A percentile compares a stretch with the other conserved stretches of the same genome.
phyloP scores from a whole-genome alignment of 257 asterid genomes.

The Nicotiana attenuata region DNA sequence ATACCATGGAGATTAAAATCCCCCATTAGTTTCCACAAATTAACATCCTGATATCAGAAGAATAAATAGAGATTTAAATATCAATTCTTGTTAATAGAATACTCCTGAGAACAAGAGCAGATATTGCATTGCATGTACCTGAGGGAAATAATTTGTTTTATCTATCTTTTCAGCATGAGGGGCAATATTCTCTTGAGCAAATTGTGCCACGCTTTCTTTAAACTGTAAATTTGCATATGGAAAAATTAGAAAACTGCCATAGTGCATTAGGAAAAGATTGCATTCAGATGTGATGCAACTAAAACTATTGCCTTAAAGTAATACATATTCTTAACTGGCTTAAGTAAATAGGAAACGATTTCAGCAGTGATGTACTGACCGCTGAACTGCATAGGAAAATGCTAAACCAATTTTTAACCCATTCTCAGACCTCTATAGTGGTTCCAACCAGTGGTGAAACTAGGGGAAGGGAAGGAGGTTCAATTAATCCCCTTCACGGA shows the following conservation, averaged over 20 bases:
- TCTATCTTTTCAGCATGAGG: conserved; percentile 87
- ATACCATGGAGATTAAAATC: conserved; percentile 93
- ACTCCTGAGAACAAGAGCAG: background rate
- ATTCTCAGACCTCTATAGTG: background rate
- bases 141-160: conserved; percentile 73
- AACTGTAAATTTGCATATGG: conserved; percentile 40
- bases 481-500: no score
- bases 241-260: background rate
- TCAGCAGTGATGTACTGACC: background rate
- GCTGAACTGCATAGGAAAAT: no score
- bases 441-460: background rate
- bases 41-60: conserved; percentile 54
- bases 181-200: conserved; percentile 89
- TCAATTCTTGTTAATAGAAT: background rate
- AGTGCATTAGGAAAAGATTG: background rate
- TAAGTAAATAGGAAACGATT: background rate
- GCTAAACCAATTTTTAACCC: background rate
- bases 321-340: background rate
- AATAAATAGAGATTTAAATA: background rate
- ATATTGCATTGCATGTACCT: conserved; percentile 36
- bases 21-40: conserved; percentile 97
- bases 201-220: conserved; percentile 89
- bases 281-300: background rate
- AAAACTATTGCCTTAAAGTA: background rate
- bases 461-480: no score